Conservation (phyloP, 1,284 basidiomycete genomes). For the Ustilago lituana region DNA sequence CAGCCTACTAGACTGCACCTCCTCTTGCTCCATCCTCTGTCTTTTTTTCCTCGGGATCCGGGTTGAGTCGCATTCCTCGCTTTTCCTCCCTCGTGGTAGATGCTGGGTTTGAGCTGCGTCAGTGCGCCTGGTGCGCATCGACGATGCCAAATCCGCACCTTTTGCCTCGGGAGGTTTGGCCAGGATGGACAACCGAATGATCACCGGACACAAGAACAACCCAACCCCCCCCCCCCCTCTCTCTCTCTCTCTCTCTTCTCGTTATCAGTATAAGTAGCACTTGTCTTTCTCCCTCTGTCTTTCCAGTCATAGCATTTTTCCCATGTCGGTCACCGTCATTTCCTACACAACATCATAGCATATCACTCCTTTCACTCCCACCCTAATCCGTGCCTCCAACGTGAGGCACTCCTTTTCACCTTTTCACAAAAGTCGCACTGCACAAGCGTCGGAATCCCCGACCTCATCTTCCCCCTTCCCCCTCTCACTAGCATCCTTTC, state of each 20-base stretch:
- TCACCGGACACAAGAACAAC: conserved; percentile 29
- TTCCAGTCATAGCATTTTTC: conserved; percentile 23
- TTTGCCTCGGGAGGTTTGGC: background rate
- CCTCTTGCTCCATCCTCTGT: conserved; percentile 7
- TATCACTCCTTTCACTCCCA: conserved; percentile 4
- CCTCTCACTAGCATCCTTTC: conserved; percentile 5
- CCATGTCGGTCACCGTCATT: conserved; percentile 33
- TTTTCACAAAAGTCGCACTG: conserved; percentile 26
- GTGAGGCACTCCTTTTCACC: background rate
- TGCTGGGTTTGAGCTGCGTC: conserved; percentile 4
- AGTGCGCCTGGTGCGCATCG: conserved; percentile 29
- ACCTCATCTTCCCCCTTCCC: background rate
- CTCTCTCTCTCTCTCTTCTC: conserved; percentile 3
- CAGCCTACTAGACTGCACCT: conserved; percentile 31
- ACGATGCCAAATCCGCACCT: background rate
- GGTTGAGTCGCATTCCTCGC: conserved; percentile 26
- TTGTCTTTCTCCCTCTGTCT: conserved; percentile 15
- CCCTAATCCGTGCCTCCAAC: conserved; percentile 17
- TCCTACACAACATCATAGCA: conserved; percentile 22
- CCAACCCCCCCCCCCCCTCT: no score
- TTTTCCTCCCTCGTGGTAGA: conserved; percentile 15
- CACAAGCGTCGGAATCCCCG: no score
- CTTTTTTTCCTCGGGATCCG: conserved; percentile 39
- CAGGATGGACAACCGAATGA: conserved; percentile 40
- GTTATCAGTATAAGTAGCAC: conserved; percentile 21